Conservation (phyloP, 495 filamentous ascomycete species). For the Penicillium riverlandense region DNA sequence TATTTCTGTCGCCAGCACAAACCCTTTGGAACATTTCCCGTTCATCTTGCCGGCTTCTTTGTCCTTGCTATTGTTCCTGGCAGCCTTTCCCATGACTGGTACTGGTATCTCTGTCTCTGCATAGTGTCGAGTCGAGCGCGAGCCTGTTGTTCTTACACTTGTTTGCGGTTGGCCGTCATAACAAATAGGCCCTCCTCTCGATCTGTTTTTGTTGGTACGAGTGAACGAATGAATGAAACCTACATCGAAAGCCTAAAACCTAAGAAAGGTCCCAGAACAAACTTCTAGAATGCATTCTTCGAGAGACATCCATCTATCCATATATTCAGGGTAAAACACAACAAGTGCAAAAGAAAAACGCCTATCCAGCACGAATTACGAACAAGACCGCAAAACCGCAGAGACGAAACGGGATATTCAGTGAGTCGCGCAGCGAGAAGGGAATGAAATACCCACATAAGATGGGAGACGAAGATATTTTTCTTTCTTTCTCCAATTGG, state of each 20-base stretch:
- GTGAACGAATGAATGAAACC: conserved; percentile 38
- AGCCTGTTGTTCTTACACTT: not conserved
- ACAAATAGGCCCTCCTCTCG: not conserved
- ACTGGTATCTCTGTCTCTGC: not conserved
- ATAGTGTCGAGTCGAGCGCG: not conserved
- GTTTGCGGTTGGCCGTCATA: too few relatives aligned
- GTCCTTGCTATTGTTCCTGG: not conserved
- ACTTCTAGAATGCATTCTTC: too few relatives aligned
- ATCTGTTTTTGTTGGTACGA: conserved; percentile 21
- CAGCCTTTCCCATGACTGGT: not conserved
- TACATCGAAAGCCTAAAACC: conserved; percentile 5
- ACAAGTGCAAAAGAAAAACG: not conserved
- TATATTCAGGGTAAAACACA: too few relatives aligned
- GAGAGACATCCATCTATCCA: too few relatives aligned
- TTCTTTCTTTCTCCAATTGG: too few relatives aligned
- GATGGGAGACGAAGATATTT: not conserved
- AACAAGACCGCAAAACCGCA: not conserved
- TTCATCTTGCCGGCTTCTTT: not conserved
- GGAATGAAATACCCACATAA: not conserved
- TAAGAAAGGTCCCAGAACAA: too few relatives aligned
- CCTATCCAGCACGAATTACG: not conserved
- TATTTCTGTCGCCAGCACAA: not conserved
- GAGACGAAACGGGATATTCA: not conserved
- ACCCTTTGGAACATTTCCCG: not conserved
- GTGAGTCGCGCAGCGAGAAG: conserved; percentile 3